Evolutionary conservation across 164 flowering plant species (phyloP).

Genomic region (Magnolia officinalis): DNA sequence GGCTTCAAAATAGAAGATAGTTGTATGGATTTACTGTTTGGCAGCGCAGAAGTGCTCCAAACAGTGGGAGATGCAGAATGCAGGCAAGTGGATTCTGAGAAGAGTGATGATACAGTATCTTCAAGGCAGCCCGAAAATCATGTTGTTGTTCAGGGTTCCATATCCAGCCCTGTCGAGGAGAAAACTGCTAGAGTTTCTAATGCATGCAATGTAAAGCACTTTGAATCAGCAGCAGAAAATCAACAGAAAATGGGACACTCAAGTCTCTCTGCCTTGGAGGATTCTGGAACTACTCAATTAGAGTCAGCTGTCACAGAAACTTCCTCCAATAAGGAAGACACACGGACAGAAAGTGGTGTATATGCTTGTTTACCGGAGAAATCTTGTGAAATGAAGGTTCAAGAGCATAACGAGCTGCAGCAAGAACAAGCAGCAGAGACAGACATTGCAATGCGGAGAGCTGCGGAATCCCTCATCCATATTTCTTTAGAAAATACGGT

Average conservation of each 20-base stretch:
- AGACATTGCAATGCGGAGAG: conserved; percentile 31
- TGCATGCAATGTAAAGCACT: conserved; percentile 13
- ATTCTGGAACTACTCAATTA: conserved; percentile 9
- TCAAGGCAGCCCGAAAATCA: conserved; percentile 15
- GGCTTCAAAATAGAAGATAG: neutral
- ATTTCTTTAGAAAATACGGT: conserved; percentile 23
- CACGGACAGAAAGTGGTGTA: neutral
- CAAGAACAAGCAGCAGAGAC: conserved; percentile 20
- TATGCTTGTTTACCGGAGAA: neutral
- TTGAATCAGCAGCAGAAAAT: conserved; percentile 10
- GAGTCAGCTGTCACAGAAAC: conserved; percentile 20
- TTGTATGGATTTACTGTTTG: neutral
- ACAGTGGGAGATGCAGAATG: conserved; percentile 8
- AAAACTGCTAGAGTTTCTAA: neutral
- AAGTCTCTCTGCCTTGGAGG: conserved; percentile 4
- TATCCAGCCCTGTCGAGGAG: neutral
- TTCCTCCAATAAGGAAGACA: conserved; percentile 10
- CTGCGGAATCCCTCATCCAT: conserved; percentile 44
- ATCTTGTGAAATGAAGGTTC: conserved; percentile 5
- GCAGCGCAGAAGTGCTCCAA: neutral
- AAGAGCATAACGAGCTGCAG: conserved; percentile 5
- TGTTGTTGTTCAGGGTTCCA: conserved; percentile 13
- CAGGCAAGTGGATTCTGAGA: conserved; percentile 16
- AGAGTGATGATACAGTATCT: conserved; percentile 20
- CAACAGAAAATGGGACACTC: conserved; percentile 7